phyloP scores from a whole-genome alignment of 176 grass and related monocot species.

The Alloteropsis semialata region DNA sequence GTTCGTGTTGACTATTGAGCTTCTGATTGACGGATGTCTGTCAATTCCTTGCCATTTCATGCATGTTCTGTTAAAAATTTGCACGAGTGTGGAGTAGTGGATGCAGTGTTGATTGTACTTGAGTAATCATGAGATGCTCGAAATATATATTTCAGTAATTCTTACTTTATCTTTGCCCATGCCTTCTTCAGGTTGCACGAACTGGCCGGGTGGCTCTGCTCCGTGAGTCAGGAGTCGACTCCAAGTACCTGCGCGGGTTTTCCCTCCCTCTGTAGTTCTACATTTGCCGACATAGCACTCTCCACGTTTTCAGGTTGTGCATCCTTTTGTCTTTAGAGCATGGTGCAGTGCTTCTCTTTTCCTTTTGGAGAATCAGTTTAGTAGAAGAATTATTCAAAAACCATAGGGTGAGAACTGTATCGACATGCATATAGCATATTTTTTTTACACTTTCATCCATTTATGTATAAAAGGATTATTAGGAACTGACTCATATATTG shows the following conservation, averaged over 20 bases:
- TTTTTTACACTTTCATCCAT: too few species aligned
- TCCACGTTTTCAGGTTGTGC: not conserved
- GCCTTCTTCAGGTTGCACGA: slow-evolving; percentile 58
- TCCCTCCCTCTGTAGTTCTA: slow-evolving; percentile 39
- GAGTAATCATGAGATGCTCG: not conserved
- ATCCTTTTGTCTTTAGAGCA: not conserved
- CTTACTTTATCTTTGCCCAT: not conserved
- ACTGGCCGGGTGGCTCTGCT: slow-evolving; percentile 64
- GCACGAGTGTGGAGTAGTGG: not conserved
- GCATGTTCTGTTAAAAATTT: not conserved
- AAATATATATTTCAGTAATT: not conserved
- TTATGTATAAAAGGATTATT: too few species aligned
- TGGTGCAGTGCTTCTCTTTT: not conserved
- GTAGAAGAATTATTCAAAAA: not conserved
- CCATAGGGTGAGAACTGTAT: not conserved
- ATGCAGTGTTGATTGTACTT: not conserved
- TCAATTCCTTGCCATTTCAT: not conserved
- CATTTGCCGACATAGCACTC: not conserved
- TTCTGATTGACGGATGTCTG: not conserved
- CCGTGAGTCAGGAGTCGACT: slow-evolving; percentile 76
- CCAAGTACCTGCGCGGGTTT: slow-evolving; percentile 58
- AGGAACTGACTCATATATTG: too few species aligned
- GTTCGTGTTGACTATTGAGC: slow-evolving; percentile 15
- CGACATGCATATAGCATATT: too few species aligned
- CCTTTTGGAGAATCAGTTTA: not conserved